Evolutionary conservation across 164 flowering plant genomes (phyloP).

Genomic region (Brasenia schreberi): DNA sequence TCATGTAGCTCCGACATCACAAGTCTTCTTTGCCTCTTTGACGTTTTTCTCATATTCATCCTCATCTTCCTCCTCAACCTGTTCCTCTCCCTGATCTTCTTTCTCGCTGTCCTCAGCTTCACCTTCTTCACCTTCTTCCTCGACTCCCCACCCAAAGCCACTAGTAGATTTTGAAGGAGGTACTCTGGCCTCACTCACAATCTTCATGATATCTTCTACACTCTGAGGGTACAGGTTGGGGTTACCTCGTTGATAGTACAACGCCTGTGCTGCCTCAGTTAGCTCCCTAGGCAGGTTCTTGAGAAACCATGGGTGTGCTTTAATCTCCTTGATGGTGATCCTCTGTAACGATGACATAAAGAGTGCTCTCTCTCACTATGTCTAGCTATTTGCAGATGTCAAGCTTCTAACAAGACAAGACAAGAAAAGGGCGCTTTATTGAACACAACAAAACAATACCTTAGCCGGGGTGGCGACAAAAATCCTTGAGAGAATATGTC

Average conservation of each 20-base stretch:
- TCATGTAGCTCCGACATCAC: constrained; percentile 40
- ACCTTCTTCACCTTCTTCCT: constrained; percentile 4
- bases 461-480: constrained; percentile 57
- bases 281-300: constrained; percentile 64
- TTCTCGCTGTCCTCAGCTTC: constrained; percentile 49
- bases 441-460: constrained; percentile 9
- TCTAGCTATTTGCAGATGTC: background rate
- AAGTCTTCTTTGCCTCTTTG: constrained; percentile 69
- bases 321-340: constrained; percentile 34
- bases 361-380: background rate
- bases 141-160: too few relatives aligned
- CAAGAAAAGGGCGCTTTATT: background rate
- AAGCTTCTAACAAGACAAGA: background rate
- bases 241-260: constrained; percentile 48
- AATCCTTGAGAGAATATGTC: constrained; percentile 60
- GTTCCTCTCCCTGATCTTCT: constrained; percentile 15
- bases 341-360: constrained; percentile 19
- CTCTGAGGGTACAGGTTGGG: constrained; percentile 65
- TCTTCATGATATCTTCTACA: constrained; percentile 84
- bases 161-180: constrained; percentile 31
- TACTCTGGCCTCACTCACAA: constrained; percentile 71
- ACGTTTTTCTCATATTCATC: constrained; percentile 77
- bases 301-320: constrained; percentile 44
- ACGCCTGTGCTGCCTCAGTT: constrained; percentile 58
- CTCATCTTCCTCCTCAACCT: constrained; percentile 39